Percentiles rank a stretch among this genome's conserved stretches.
Conservation (phyloP, 257 asterid species). For the Perilla frutescens region DNA sequence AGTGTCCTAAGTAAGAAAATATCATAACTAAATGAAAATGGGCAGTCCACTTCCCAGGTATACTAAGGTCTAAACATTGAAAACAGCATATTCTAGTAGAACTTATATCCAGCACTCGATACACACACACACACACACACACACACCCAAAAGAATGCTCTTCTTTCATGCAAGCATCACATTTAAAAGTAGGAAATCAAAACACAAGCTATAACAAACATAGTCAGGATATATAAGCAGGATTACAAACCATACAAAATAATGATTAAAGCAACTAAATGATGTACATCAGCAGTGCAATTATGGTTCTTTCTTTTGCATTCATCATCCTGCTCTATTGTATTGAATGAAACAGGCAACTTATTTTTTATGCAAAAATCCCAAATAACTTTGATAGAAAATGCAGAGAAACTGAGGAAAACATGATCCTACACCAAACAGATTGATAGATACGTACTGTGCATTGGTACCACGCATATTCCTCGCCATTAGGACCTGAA, state of each 20-base stretch:
- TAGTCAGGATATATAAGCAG: not conserved
- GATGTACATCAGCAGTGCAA: not conserved
- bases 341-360: not conserved
- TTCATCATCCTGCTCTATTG: not conserved
- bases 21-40: not conserved
- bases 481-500: conserved; percentile 38
- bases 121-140: not conserved
- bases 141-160: not conserved
- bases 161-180: not conserved
- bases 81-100: not conserved
- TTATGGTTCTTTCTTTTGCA: not conserved
- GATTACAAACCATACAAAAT: not conserved
- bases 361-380: not conserved
- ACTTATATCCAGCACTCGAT: not conserved
- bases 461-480: conserved; percentile 40
- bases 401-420: conserved; percentile 1
- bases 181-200: not conserved
- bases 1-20: conserved; percentile 5
- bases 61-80: not conserved
- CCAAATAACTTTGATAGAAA: not conserved
- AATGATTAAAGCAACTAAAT: not conserved
- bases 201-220: not conserved
- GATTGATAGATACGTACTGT: conserved; percentile 19
- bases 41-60: not conserved
- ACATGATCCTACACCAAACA: not conserved